Evolutionary conservation across 1,139 yeast genomes (phyloP).

Genomic region (Suhomyces panamericanus): DNA sequence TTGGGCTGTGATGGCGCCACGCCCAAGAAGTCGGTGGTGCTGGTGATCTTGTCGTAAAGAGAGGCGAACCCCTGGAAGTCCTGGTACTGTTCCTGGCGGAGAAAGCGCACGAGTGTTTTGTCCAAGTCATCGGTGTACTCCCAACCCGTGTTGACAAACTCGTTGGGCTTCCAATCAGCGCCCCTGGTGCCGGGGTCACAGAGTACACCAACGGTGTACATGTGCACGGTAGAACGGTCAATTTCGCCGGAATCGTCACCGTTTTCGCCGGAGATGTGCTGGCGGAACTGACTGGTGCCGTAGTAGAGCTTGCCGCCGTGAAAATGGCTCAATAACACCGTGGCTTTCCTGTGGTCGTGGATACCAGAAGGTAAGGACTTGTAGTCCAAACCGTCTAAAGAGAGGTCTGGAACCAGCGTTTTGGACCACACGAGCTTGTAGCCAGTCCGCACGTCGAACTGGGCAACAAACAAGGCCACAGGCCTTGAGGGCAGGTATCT

Average conservation of each 20-base stretch:
- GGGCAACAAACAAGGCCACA: constrained; percentile 55
- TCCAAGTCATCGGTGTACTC: constrained; percentile 54
- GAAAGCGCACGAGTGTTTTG: constrained; percentile 38
- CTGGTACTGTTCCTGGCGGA: constrained; percentile 23
- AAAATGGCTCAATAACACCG: constrained; percentile 36
- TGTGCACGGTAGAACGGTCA: constrained; percentile 55
- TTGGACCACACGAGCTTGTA: constrained; percentile 60
- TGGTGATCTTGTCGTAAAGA: constrained; percentile 17
- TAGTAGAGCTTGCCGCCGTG: constrained; percentile 31
- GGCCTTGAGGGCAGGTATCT: constrained; percentile 28
- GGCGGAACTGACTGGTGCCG: constrained; percentile 41
- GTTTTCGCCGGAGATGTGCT: constrained; percentile 22
- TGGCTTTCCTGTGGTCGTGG: constrained; percentile 60
- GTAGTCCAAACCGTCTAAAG: constrained; percentile 56
- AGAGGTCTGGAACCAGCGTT: constrained; percentile 22
- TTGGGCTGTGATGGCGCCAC: constrained; percentile 15
- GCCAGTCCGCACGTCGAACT: constrained; percentile 65
- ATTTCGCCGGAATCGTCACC: constrained; percentile 6
- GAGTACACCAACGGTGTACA: constrained; percentile 68
- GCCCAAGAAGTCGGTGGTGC: constrained; percentile 1
- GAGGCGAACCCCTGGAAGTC: constrained; percentile 24
- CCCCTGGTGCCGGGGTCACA: constrained; percentile 39
- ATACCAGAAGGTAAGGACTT: constrained; percentile 81
- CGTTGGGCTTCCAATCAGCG: constrained; percentile 51
- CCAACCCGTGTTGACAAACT: constrained; percentile 54